Conservation (phyloP, 2,329 filamentous ascomycete species). For the Colletotrichum spinosum region DNA sequence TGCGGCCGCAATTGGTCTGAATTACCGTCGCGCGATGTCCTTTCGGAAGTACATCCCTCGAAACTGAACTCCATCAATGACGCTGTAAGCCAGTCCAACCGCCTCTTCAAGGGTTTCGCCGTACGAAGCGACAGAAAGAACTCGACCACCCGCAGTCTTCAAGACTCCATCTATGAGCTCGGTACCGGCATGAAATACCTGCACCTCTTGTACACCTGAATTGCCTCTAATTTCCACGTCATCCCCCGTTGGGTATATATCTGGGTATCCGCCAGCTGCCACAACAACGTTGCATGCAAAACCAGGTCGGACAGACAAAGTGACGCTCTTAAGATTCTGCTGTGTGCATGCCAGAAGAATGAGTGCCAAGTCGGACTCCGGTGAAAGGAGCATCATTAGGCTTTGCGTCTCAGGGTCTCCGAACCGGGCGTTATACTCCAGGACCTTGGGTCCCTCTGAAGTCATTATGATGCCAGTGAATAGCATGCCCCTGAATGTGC, state of each 20-base stretch:
- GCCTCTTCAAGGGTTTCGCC: slow-evolving; percentile 80
- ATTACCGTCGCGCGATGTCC: slow-evolving; percentile 76
- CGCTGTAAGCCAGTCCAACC: slow-evolving; percentile 87
- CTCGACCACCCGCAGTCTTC: slow-evolving; percentile 85
- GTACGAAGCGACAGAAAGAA: slow-evolving; percentile 91
- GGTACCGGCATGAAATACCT: slow-evolving; percentile 95
- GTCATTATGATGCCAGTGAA: slow-evolving; percentile 97
- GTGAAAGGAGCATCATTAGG: slow-evolving; percentile 79
- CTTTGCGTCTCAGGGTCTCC: slow-evolving; percentile 94
- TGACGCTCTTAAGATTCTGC: slow-evolving; percentile 77
- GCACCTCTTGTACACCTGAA: slow-evolving; percentile 56
- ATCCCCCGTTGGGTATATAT: slow-evolving; percentile 83
- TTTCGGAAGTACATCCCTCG: slow-evolving; percentile 91
- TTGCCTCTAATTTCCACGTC: slow-evolving; percentile 51
- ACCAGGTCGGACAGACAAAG: slow-evolving; percentile 73
- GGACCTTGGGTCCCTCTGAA: slow-evolving; percentile 79
- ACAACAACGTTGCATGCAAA: slow-evolving; percentile 95
- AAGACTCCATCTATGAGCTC: slow-evolving; percentile 71
- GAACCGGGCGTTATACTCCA: slow-evolving; percentile 95
- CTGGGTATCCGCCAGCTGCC: slow-evolving; percentile 91
- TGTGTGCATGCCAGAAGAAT: slow-evolving; percentile 88
- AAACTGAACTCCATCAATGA: slow-evolving; percentile 83
- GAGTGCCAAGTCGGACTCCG: slow-evolving; percentile 83
- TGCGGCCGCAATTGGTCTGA: not conserved
- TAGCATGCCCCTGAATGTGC: slow-evolving; percentile 77